These are phyloP conservation scores for Alisma plantagoaquatica DNA, from an alignment of 106 monocot genomes.

Conservation along the genomic window DNA sequence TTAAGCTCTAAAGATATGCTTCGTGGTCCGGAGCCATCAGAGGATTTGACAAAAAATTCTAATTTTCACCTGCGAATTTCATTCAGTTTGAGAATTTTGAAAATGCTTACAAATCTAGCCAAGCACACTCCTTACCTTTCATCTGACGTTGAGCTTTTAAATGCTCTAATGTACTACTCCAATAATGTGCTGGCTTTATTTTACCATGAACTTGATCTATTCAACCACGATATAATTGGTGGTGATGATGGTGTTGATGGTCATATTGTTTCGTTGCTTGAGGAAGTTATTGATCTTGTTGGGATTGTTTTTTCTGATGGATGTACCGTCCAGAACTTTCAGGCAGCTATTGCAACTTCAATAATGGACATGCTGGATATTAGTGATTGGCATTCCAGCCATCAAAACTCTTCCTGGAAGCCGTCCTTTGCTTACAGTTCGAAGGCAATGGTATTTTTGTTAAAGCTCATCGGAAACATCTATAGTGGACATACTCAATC, in stretches of 20 bases:
- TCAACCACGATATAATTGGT: constrained; percentile 20
- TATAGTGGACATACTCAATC: constrained; percentile 29
- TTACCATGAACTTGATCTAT: constrained; percentile 39
- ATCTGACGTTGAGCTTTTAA: constrained; percentile 36
- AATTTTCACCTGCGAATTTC: constrained; percentile 41
- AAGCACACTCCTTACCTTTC: constrained; percentile 34
- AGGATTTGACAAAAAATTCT: constrained; percentile 28
- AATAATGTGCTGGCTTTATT: constrained; percentile 51
- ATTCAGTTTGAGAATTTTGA: constrained; percentile 52
- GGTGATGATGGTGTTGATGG: constrained; percentile 22
- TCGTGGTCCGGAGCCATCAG: constrained; percentile 15
- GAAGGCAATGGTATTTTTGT: constrained; percentile 52
- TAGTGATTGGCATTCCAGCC: constrained; percentile 47
- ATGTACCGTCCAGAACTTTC: constrained; percentile 42
- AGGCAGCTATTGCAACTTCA: constrained; percentile 47
- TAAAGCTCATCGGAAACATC: constrained; percentile 58
- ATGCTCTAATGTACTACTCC: constrained; percentile 34
- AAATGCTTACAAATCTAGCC: constrained; percentile 37
- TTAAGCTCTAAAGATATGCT: constrained; percentile 29
- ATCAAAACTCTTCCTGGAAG: constrained; percentile 25
- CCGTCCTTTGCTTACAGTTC: constrained; percentile 69
- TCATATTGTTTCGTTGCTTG: constrained; percentile 44
- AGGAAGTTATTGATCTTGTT: constrained; percentile 69
- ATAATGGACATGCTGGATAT: constrained; percentile 50
- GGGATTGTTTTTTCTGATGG: constrained; percentile 35